phyloP scores from a whole-genome alignment of 805 yeast genomes.

The Torulaspora franciscae region DNA sequence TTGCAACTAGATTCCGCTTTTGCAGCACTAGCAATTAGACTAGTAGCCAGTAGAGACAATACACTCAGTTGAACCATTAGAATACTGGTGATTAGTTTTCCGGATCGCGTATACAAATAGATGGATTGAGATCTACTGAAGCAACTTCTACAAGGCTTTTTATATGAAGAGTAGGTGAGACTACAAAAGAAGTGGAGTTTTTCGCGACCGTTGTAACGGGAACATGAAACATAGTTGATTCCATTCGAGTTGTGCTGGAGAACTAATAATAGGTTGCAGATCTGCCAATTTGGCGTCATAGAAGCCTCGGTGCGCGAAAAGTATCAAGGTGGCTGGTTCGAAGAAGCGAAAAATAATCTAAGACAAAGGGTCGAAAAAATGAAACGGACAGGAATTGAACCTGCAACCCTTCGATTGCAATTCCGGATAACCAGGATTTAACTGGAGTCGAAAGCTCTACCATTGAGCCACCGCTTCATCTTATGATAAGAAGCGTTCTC shows the following conservation, averaged over 20 bases:
- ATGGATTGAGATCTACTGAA: neutral
- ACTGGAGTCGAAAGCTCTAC: conserved; percentile 62
- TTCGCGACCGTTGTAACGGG: neutral
- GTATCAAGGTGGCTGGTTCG: neutral
- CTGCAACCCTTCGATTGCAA: conserved; percentile 65
- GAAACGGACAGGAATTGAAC: conserved; percentile 74
- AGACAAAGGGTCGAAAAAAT: conserved; percentile 21
- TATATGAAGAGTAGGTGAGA: neutral
- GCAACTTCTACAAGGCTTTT: neutral
- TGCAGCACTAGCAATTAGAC: conserved; percentile 10
- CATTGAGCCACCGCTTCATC: conserved; percentile 58
- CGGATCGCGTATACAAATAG: neutral
- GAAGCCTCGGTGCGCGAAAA: neutral
- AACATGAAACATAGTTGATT: neutral
- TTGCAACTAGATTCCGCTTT: conserved; percentile 35
- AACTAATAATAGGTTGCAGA: conserved; percentile 1
- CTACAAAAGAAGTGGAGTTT: neutral
- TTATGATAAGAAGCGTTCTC: neutral
- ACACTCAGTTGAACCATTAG: neutral
- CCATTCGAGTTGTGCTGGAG: neutral
- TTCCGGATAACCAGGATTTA: conserved; percentile 25
- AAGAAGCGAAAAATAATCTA: conserved; percentile 14
- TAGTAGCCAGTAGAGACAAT: neutral
- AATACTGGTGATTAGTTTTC: neutral
- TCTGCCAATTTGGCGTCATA: neutral